Percentiles rank a stretch among this genome's conserved stretches.
Conservation (phyloP, 2,329 filamentous ascomycete species). For the Alternaria arborescens region DNA sequence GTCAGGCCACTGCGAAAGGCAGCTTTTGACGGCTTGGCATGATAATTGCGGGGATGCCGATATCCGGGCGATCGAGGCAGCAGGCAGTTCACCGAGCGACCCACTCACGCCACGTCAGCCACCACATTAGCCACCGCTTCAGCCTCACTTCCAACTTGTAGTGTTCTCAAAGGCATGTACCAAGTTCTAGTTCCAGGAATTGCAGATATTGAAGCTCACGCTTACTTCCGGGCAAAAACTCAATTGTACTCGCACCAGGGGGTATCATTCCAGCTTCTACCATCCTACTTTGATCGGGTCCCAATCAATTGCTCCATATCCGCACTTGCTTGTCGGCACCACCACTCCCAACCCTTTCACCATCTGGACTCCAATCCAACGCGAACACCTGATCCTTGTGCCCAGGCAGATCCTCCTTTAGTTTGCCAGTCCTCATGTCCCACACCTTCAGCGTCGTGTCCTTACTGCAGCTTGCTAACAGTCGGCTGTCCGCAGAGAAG, state of each 20-base stretch:
- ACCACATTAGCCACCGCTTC: neutral
- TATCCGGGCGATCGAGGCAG: constrained; percentile 4
- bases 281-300: neutral
- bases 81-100: neutral
- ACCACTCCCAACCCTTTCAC: constrained; percentile 85
- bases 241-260: constrained; percentile 7
- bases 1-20: constrained; percentile 22
- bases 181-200: neutral
- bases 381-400: constrained; percentile 95
- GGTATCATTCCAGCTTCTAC: constrained; percentile 19
- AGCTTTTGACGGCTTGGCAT: constrained; percentile 18
- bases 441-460: constrained; percentile 95
- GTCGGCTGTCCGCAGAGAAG: constrained; percentile 90
- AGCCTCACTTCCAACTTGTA: constrained; percentile 4
- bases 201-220: neutral
- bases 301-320: constrained; percentile 67
- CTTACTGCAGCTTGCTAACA: constrained; percentile 86
- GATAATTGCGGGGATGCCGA: constrained; percentile 27
- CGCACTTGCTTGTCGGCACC: constrained; percentile 85
- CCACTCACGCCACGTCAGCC: neutral
- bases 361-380: constrained; percentile 93
- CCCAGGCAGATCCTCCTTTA: constrained; percentile 83
- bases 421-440: constrained; percentile 85
- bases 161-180: neutral
- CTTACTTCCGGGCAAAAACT: neutral